Conservation (phyloP, 192 early-diverging fungal genomes). For the Coemansia sp. region DNA sequence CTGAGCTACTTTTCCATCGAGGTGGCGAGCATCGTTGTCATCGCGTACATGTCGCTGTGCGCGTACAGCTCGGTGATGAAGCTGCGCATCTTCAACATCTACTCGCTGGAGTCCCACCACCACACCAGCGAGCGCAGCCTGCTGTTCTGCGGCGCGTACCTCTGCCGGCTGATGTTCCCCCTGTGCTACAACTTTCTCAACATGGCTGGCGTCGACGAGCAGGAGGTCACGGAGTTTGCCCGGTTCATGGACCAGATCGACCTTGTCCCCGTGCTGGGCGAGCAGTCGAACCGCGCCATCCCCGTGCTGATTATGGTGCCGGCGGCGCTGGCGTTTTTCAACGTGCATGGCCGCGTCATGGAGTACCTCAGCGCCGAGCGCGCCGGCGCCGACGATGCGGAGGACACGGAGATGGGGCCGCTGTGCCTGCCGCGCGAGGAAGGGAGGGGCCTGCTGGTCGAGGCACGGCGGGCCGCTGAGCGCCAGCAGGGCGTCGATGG, state of each 20-base stretch:
- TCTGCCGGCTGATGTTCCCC: conserved; percentile 81
- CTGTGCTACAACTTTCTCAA: conserved; percentile 95
- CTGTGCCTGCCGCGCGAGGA: conserved; percentile 47
- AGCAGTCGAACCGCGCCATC: conserved; percentile 81
- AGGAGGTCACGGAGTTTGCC: conserved; percentile 55
- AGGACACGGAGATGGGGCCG: conserved; percentile 41
- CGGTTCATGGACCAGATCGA: conserved; percentile 79
- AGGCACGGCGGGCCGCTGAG: conserved; percentile 46
- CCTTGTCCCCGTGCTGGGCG: conserved; percentile 87
- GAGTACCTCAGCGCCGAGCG: conserved; percentile 57
- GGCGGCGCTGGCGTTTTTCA: conserved; percentile 70
- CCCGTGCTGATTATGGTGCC: conserved; percentile 84
- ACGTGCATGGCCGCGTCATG: conserved; percentile 80
- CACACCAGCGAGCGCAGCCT: conserved; percentile 89
- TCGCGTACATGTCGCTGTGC: conserved; percentile 90
- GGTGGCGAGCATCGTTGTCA: conserved; percentile 60
- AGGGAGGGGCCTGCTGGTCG: conserved; percentile 42
- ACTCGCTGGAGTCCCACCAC: conserved; percentile 87
- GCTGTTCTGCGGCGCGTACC: conserved; percentile 89
- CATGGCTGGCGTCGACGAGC: conserved; percentile 54
- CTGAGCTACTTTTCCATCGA: conserved; percentile 65
- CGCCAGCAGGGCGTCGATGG: conserved; percentile 28
- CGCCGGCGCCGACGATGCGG: conserved; percentile 8
- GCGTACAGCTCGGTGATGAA: conserved; percentile 91
- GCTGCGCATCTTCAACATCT: conserved; percentile 84